Evolutionary conservation across 2,329 filamentous ascomycete species (phyloP).

Genomic region (Clonostachys rosea): DNA sequence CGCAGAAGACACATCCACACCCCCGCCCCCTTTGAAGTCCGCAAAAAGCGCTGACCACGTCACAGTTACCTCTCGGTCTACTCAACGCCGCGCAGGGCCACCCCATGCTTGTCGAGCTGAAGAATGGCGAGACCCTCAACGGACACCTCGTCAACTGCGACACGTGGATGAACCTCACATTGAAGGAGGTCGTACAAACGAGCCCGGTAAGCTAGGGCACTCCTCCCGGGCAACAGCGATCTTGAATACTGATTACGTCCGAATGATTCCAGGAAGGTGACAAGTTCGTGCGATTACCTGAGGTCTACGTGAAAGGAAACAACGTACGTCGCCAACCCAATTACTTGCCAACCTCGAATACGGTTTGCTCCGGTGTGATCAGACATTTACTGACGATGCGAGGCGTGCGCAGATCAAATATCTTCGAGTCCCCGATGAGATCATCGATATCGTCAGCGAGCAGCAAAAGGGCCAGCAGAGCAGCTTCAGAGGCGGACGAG

Average conservation of each 20-base stretch:
- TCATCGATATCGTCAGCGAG: constrained; percentile 90
- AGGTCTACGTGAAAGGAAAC: constrained; percentile 96
- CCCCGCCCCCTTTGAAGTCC: neutral
- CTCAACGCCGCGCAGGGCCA: constrained; percentile 95
- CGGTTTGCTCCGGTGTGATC: neutral
- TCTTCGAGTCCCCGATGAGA: constrained; percentile 91
- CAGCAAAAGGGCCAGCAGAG: constrained; percentile 71
- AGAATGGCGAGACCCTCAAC: constrained; percentile 96
- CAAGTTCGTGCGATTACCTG: constrained; percentile 85
- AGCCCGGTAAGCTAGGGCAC: constrained; percentile 57
- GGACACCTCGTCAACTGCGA: constrained; percentile 95
- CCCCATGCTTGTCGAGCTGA: constrained; percentile 95
- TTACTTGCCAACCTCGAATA: no score
- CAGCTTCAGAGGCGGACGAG: constrained; percentile 61
- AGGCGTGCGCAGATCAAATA: constrained; percentile 78
- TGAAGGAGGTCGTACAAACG: constrained; percentile 96
- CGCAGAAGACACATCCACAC: constrained; percentile 1
- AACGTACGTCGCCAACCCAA: constrained; percentile 56
- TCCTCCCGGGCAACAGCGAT: neutral
- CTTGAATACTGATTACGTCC: no score
- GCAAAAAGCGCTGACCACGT: neutral
- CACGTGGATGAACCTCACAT: constrained; percentile 98
- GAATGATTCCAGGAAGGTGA: constrained; percentile 66
- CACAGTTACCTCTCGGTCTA: constrained; percentile 69
- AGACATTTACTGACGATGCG: neutral